A percentile compares a stretch with the other conserved stretches of the same genome.
These are phyloP conservation scores for Metschnikowia dekortorum DNA, from an alignment of 805 yeast genomes.

Conservation along the genomic window DNA sequence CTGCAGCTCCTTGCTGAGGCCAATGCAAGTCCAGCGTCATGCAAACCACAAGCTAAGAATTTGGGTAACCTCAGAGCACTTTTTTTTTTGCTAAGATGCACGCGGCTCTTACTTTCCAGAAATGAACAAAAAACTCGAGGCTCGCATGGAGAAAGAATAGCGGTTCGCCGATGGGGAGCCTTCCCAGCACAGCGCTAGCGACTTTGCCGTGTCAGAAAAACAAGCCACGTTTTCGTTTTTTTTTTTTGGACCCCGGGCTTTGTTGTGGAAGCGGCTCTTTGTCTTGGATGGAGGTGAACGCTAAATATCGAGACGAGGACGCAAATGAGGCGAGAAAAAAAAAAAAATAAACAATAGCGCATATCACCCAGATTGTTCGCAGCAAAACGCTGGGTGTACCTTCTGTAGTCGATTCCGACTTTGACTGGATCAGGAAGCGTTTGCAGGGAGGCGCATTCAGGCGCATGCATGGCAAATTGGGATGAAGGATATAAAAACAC, in stretches of 20 bases:
- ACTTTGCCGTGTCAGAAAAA: too few relatives aligned
- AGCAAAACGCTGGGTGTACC: neutral
- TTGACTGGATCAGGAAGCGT: slow-evolving; percentile 2
- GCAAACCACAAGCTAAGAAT: neutral
- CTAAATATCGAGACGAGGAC: neutral
- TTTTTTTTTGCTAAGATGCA: neutral
- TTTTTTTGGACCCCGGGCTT: neutral
- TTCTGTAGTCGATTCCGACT: neutral
- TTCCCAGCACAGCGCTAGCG: too few relatives aligned
- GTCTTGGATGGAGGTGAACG: neutral
- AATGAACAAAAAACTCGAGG: neutral
- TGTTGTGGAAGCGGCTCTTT: neutral
- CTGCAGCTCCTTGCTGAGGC: neutral
- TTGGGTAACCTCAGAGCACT: neutral
- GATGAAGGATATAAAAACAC: slow-evolving; percentile 1
- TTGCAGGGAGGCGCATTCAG: slow-evolving; percentile 1
- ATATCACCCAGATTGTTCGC: neutral
- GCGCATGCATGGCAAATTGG: slow-evolving; percentile 1
- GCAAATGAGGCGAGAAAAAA: neutral
- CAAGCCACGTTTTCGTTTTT: too few relatives aligned
- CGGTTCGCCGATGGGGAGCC: neutral
- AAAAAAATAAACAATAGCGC: neutral
- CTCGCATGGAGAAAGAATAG: neutral
- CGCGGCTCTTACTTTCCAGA: neutral
- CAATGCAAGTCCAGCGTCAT: neutral